These are phyloP conservation scores for Botryotinia globosa DNA, from an alignment of 2,329 filamentous ascomycete genomes.

Conservation along the genomic window DNA sequence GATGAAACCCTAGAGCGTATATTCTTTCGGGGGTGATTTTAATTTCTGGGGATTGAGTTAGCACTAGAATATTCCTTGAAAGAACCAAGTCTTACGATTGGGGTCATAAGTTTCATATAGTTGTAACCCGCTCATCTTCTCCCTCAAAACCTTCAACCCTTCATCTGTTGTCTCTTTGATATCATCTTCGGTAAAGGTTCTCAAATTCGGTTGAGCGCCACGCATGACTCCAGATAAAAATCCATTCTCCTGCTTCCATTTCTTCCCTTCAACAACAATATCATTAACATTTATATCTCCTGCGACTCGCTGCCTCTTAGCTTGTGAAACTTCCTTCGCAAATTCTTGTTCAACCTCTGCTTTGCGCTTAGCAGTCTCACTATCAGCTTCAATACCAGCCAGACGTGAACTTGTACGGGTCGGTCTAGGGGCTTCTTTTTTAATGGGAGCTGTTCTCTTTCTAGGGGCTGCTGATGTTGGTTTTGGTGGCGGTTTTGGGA, in stretches of 20 bases:
- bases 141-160: constrained; percentile 67
- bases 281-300: constrained; percentile 71
- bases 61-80: constrained; percentile 6
- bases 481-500: constrained; percentile 56
- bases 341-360: constrained; percentile 61
- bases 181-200: constrained; percentile 85
- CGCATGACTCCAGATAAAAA: constrained; percentile 62
- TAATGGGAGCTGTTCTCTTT: constrained; percentile 45
- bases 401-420: constrained; percentile 58
- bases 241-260: constrained; percentile 66
- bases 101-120: constrained; percentile 84
- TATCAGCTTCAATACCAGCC: constrained; percentile 53
- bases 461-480: constrained; percentile 46
- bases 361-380: constrained; percentile 65
- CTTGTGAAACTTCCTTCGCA: constrained; percentile 54
- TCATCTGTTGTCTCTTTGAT: constrained; percentile 76
- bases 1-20: constrained; percentile 87
- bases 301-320: constrained; percentile 62
- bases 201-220: constrained; percentile 73
- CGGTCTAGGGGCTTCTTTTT: constrained; percentile 48
- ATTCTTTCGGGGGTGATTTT: constrained; percentile 87
- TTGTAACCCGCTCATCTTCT: constrained; percentile 72
- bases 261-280: constrained; percentile 75
- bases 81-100: constrained; percentile 54
- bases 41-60: constrained; percentile 57